Evolutionary conservation across 352 stramenopile species (phyloP), one percentile per base, ranked within the genome.

Genomic region (Hyaloperonospora arabidopsidis): DNA sequence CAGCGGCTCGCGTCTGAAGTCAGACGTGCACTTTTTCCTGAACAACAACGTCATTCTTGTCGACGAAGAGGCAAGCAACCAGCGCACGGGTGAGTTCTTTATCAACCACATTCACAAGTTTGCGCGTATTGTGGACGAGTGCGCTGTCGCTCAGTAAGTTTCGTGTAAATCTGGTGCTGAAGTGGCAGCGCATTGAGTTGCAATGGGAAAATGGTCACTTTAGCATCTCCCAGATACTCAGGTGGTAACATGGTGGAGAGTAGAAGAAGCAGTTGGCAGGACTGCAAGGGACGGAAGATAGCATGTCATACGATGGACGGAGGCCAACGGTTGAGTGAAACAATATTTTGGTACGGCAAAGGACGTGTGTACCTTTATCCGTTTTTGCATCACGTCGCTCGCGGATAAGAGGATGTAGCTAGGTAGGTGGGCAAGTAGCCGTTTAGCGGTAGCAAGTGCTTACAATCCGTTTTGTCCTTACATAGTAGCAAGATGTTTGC

Each of bases 21-120:
- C 72, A 54, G 82, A 92, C 63, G 82, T 93, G 64, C 79, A 91
- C 70, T 91, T 88, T 49, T 90, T 86, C 68, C 45, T 94, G 51
- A 68, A 67, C 46, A 75, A 89, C 54, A 70, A 87, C 45, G 60
- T 93, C 23, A 76, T 94, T 58, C 67, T 87, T n/a, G 72, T 94
- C 22, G 84, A 94, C 38, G 83, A 94, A 45, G 80, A 93, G 45
- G 65, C 76, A 45, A 88, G 71, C 70, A 86, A 85, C 68, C 84
- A 94, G 70, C 82, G 84, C 61, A 89, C 80, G 57, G 80, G 82
- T 67, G 79, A 92, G 67, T 94, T 90, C 76, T 94, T 93, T 74
- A 71, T 94, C 61, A 89, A 84, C 70, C 82, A 94, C 75, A 94
- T 94, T 68, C 71, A 90, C 59, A 79, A 76, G 72, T 90, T 92